Evolutionary conservation across 495 filamentous ascomycete genomes (phyloP), one percentile per base, ranked within the genome.

Genomic region (Penicillium parvum): DNA sequence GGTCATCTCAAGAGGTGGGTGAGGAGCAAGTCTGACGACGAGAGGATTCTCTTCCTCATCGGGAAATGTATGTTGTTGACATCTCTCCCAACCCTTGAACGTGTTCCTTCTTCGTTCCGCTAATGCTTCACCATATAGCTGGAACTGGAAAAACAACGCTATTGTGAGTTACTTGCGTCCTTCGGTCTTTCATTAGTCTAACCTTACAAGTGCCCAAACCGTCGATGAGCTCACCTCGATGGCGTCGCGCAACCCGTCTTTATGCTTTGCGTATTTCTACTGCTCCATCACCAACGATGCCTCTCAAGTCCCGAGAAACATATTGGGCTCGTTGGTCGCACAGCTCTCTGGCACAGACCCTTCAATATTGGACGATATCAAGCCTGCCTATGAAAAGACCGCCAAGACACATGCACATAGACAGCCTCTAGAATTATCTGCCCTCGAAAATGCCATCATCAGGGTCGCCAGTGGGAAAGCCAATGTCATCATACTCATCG

Each of bases 141-240:
- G 54, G 54, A 20, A 48, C 50, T 33, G 54, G 54, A 29, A 57
- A 57, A 20, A 50, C 50, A 2, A 57, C 54, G 0, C 37, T 57
- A 3, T 57, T 57, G 54, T 54, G 15, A 45, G 54, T 45, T 4
- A 0, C 3, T 23, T 17, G 7, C 14, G 0, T n/a, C 9, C 9
- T 19, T 5, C n/a, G n/a, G n/a, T n/a, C 14, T 8, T 9, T 12
- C 8, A 10, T 26, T 32, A 3, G 10, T 19, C 35, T 38, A 29
- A 32, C 12, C 2, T 5, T 21, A 21, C 2, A 32, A 57, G 54
- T 46, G 54, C 54, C 1, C 54, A 57, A 38, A 37, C 19, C 23
- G 54, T 53, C 2, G 37, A 54, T 17, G 43, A 57, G 12, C 26
- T 57, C 4, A 40, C 32, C 3, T 42, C 21, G 0, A 44, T 47